phyloP scores from a whole-genome alignment of 2,329 filamentous ascomycete species.

The Stenocarpella maydis region DNA sequence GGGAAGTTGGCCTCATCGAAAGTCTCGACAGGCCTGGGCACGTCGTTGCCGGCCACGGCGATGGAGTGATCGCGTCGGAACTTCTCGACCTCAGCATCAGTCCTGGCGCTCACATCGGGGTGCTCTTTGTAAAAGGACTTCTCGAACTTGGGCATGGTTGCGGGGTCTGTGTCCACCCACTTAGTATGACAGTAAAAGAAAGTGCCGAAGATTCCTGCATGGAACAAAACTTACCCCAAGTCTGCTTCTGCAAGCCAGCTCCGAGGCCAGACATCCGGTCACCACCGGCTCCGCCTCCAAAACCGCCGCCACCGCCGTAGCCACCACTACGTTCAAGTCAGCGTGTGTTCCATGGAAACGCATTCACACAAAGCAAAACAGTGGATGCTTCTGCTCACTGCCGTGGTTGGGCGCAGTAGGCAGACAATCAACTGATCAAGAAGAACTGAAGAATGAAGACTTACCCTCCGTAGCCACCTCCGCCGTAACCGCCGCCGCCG shows the following conservation, averaged over 20 bases:
- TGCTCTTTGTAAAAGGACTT: slow-evolving; percentile 99
- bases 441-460: slow-evolving; percentile 39
- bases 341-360: slow-evolving; percentile 44
- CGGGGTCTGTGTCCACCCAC: slow-evolving; percentile 67
- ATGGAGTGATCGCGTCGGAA: slow-evolving; percentile 90
- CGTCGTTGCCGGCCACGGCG: slow-evolving; percentile 78
- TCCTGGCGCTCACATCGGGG: slow-evolving; percentile 76
- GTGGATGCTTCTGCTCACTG: background rate
- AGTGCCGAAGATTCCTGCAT: background rate
- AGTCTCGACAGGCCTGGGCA: slow-evolving; percentile 93
- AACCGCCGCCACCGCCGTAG: slow-evolving; percentile 48
- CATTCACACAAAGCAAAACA: background rate
- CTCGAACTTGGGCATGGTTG: slow-evolving; percentile 90
- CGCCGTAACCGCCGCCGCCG: slow-evolving; percentile 40
- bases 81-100: slow-evolving; percentile 80
- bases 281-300: slow-evolving; percentile 76
- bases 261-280: slow-evolving; percentile 96
- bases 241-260: slow-evolving; percentile 83
- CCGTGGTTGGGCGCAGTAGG: background rate
- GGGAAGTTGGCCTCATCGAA: slow-evolving; percentile 99
- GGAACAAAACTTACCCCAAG: slow-evolving; percentile 75
- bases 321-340: slow-evolving; percentile 51
- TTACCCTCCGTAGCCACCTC: slow-evolving; percentile 46
- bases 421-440: background rate
- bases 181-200: slow-evolving; percentile 41